These are phyloP conservation scores for Aspergillus eucalypticola DNA, from an alignment of 2,329 filamentous ascomycete genomes.

Conservation along the genomic window DNA sequence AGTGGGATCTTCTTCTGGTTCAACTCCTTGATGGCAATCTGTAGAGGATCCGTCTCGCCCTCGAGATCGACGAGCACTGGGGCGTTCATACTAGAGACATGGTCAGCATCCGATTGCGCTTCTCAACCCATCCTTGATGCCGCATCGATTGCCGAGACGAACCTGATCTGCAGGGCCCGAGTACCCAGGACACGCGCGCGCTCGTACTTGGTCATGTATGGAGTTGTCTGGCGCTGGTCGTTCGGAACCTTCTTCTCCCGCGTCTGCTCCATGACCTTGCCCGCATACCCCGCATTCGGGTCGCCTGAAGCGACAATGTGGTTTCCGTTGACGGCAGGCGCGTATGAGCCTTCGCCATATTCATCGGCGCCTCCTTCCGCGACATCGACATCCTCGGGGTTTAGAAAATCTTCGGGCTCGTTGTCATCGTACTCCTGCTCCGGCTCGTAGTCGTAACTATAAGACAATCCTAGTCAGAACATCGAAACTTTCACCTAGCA, in stretches of 20 bases:
- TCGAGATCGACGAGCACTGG: slow-evolving; percentile 95
- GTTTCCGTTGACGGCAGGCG: slow-evolving; percentile 41
- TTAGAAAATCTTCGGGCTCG: slow-evolving; percentile 58
- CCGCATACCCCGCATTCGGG: slow-evolving; percentile 48
- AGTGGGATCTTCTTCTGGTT: slow-evolving; percentile 98
- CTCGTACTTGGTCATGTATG: slow-evolving; percentile 99
- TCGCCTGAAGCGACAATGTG: slow-evolving; percentile 52
- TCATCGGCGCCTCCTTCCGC: slow-evolving; percentile 57
- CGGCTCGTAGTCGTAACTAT: slow-evolving; percentile 55
- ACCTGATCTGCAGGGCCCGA: slow-evolving; percentile 94
- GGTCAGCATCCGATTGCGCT: slow-evolving; percentile 1
- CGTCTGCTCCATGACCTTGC: slow-evolving; percentile 59
- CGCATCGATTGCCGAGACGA: slow-evolving; percentile 31
- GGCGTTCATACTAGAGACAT: slow-evolving; percentile 78
- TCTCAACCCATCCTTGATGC: neutral
- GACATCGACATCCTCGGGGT: slow-evolving; percentile 56
- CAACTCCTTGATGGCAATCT: slow-evolving; percentile 97
- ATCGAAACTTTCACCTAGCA: slow-evolving; percentile 15
- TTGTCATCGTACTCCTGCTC: slow-evolving; percentile 69
- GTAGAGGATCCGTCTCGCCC: slow-evolving; percentile 94
- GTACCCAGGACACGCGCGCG: slow-evolving; percentile 90
- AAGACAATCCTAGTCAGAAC: slow-evolving; percentile 26
- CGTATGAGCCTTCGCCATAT: slow-evolving; percentile 51
- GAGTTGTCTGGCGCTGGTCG: slow-evolving; percentile 85
- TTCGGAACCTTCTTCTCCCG: slow-evolving; percentile 86